phyloP scores from a whole-genome alignment of 2,329 filamentous ascomycete species.

The Phialocephala subalpina region DNA sequence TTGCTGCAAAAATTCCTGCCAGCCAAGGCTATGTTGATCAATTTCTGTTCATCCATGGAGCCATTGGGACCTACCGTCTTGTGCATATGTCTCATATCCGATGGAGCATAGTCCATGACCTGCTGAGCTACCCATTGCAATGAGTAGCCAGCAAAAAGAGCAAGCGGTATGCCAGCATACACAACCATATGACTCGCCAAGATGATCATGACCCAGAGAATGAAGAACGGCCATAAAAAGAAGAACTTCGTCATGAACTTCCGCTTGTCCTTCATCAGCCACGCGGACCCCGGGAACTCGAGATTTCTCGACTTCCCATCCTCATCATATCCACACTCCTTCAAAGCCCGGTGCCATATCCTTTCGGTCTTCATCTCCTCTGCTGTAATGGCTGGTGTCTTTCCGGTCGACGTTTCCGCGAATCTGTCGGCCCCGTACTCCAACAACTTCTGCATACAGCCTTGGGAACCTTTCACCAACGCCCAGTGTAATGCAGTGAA shows the following conservation, averaged over 20 bases:
- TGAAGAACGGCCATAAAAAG: conserved; percentile 86
- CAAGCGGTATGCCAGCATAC: conserved; percentile 77
- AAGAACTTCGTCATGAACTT: conserved; percentile 84
- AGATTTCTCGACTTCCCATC: conserved; percentile 76
- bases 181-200: conserved; percentile 78
- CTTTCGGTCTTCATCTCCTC: conserved; percentile 86
- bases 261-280: conserved; percentile 78
- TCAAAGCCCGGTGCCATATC: conserved; percentile 83
- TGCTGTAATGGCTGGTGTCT: conserved; percentile 87
- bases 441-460: conserved; percentile 90
- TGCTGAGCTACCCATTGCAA: conserved; percentile 82
- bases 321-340: conserved; percentile 83
- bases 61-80: conserved; percentile 71
- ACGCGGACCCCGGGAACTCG: conserved; percentile 76
- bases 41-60: conserved; percentile 1
- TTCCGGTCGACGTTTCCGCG: conserved; percentile 86
- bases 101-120: conserved; percentile 81
- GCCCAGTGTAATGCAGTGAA: conserved; percentile 98
- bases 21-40: conserved; percentile 78
- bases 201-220: conserved; percentile 75
- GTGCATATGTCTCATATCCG: conserved; percentile 89
- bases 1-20: conserved; percentile 89
- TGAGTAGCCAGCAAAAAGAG: conserved; percentile 69
- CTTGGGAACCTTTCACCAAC: conserved; percentile 88
- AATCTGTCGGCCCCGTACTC: conserved; percentile 97